Conservation (phyloP, 2,329 filamentous ascomycete species). For the Phialophora verrucosa region DNA sequence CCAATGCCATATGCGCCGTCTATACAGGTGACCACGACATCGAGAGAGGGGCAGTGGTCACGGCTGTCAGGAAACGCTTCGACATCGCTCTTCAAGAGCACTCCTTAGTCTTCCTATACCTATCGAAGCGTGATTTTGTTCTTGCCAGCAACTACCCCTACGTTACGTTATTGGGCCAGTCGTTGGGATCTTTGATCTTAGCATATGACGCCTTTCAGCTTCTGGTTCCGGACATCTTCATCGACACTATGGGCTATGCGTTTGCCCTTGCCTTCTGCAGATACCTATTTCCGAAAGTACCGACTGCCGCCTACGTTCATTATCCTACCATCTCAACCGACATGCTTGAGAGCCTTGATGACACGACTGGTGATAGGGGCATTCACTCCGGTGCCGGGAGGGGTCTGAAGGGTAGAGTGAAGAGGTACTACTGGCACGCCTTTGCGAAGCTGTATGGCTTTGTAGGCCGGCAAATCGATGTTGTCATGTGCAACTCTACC, state of each 20-base stretch:
- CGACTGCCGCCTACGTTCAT: constrained; percentile 93
- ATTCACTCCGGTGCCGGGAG: constrained; percentile 82
- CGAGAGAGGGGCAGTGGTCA: constrained; percentile 77
- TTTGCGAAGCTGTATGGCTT: constrained; percentile 84
- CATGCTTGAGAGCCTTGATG: constrained; percentile 85
- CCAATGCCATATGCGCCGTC: constrained; percentile 84
- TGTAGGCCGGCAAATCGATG: constrained; percentile 82
- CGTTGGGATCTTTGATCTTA: constrained; percentile 82
- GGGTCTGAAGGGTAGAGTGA: constrained; percentile 72
- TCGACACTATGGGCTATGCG: constrained; percentile 98
- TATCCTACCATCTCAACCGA: constrained; percentile 98
- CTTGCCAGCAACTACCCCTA: constrained; percentile 85
- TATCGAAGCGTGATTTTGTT: constrained; percentile 85
- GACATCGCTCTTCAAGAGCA: constrained; percentile 87
- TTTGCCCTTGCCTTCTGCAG: constrained; percentile 85
- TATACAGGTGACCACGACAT: constrained; percentile 96
- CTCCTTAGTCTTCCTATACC: constrained; percentile 85
- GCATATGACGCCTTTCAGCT: constrained; percentile 93
- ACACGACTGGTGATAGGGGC: constrained; percentile 67
- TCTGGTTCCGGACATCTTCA: constrained; percentile 87
- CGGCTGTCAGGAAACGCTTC: constrained; percentile 81
- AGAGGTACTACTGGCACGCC: constrained; percentile 82
- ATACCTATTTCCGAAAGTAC: constrained; percentile 77
- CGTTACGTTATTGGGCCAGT: constrained; percentile 94
- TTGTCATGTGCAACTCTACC: constrained; percentile 96